These are phyloP conservation scores for Termitomyces sp. DNA, from an alignment of 768 basidiomycete species.

Conservation along the genomic window DNA sequence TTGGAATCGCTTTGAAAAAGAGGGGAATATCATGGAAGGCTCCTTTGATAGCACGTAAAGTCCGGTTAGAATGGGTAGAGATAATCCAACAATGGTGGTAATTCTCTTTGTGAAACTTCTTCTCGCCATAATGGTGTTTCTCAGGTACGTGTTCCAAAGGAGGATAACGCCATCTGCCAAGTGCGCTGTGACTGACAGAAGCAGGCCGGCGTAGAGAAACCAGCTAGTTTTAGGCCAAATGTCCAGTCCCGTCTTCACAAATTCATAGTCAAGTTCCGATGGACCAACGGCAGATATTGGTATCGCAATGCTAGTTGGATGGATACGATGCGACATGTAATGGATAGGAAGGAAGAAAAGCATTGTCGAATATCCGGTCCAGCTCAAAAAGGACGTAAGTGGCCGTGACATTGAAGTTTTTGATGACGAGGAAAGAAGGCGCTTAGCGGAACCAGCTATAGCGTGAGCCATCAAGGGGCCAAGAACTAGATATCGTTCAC, in stretches of 20 bases:
- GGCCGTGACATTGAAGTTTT: conserved; percentile 29
- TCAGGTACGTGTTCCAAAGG: conserved; percentile 49
- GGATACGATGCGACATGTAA: conserved; percentile 60
- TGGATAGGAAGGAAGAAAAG: conserved; percentile 66
- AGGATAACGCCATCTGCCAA: conserved; percentile 56
- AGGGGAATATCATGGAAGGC: conserved; percentile 52
- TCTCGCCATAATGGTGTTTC: conserved; percentile 17
- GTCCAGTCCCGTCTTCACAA: conserved; percentile 68
- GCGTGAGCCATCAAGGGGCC: conserved; percentile 66
- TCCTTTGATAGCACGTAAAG: conserved; percentile 52
- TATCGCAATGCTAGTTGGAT: conserved; percentile 40
- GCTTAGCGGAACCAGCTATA: conserved; percentile 53
- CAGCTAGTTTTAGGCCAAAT: conserved; percentile 61
- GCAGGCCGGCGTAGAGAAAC: conserved; percentile 61
- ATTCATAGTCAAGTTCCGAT: conserved; percentile 78
- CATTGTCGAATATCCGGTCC: conserved; percentile 61
- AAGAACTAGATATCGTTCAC: conserved; percentile 67
- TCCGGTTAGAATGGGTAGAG: conserved; percentile 54
- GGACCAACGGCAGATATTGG: conserved; percentile 65
- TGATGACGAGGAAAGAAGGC: conserved; percentile 47
- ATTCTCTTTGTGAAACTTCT: conserved; percentile 16
- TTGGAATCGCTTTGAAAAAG: conserved; percentile 45
- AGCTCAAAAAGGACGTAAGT: conserved; percentile 42
- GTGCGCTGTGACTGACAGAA: conserved; percentile 55
- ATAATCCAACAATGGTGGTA: conserved; percentile 30